A percentile compares a stretch with the other conserved stretches of the same genome.
Conservation (phyloP, 768 basidiomycete genomes). For the Rhodosporidiobolus sp. region DNA sequence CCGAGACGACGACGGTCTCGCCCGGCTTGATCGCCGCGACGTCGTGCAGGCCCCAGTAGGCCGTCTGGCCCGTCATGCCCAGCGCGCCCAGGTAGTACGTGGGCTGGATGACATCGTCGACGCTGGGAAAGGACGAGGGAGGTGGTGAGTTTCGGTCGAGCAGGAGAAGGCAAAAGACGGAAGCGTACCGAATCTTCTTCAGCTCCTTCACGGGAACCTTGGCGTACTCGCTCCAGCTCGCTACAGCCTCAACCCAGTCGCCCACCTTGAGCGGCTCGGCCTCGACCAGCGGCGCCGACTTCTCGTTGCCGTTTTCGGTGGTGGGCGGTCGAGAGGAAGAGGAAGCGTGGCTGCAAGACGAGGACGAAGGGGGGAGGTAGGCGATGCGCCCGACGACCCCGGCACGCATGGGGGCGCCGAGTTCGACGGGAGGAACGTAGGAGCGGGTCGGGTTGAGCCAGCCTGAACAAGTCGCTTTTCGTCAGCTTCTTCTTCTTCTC, state of each 20-base stretch:
- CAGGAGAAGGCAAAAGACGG: neutral
- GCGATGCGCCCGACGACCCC: conserved; percentile 55
- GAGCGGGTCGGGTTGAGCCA: conserved; percentile 72
- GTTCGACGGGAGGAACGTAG: conserved; percentile 65
- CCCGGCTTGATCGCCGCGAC: conserved; percentile 76
- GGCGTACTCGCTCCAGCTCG: conserved; percentile 75
- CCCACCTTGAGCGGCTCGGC: conserved; percentile 59
- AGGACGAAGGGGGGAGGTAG: conserved; percentile 33
- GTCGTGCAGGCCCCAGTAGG: conserved; percentile 86
- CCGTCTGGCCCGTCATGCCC: conserved; percentile 71
- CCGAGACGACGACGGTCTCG: conserved; percentile 80
- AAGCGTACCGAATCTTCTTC: conserved; percentile 59
- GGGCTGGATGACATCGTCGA: conserved; percentile 11
- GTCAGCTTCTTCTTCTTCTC: neutral
- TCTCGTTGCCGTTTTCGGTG: neutral
- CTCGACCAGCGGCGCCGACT: conserved; percentile 52
- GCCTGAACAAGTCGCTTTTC: conserved; percentile 14
- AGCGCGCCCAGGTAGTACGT: conserved; percentile 69
- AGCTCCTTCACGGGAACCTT: conserved; percentile 58
- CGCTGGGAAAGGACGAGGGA: neutral
- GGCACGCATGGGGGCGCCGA: conserved; percentile 58
- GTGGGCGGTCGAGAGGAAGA: neutral
- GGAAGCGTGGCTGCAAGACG: neutral
- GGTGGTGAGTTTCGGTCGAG: neutral
- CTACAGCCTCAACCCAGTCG: conserved; percentile 62